Base-by-base conservation (phyloP, 1,139 yeast genomes). In the Zygoascus sp. region DNA sequence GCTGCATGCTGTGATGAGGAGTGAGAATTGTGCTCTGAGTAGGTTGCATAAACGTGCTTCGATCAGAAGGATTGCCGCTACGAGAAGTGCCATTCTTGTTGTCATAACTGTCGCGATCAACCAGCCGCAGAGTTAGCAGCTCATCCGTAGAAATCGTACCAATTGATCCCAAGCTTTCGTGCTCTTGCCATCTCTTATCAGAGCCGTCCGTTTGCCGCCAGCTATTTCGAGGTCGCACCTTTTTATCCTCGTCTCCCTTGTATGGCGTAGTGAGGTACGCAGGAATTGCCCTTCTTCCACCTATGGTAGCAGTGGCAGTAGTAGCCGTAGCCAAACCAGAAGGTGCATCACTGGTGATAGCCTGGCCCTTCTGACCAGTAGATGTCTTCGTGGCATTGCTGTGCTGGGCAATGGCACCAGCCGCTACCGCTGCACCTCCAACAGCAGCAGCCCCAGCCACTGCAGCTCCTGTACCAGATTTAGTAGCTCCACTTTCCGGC, bases 71-170 rank as follows among this genome's bases (percentile, higher is more conserved):
- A 30, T 32, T 23, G 5, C 28, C 22, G n/a, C 17, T 20, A 16
- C 27, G 40, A 34, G 25, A 34, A 19, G 30, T 47, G 27, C 37
- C 37, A 11, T 39, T 44, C 13, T 45, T 45, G 28, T 45, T 46
- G 36, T 50, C 49, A 27, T 32, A 50, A 42, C 53, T 55, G 48
- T 46, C 54, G 17, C 58, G 52, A 40, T 64, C 65, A 6, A 87
- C 90, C 44, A 87, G 69, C 58, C 90, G 76, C 34, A 92, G 88
- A 8, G 89, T 83, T 59, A 88, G 76, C 41, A 89, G 72, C 63
- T 88, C 94, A 49, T 83, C 89, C 0, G 96, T 86, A 42, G 92
- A 82, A 22, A 89, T 92, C 0, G 96, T 88, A 30, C 92, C 90
- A 53, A 85, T 61, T 0, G 96, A 85, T 28, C 77, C 78, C 50